A percentile compares a stretch with the other conserved stretches of the same genome.
Conservation (phyloP, 1,284 basidiomycete species). For the Tausonia pullulans region DNA sequence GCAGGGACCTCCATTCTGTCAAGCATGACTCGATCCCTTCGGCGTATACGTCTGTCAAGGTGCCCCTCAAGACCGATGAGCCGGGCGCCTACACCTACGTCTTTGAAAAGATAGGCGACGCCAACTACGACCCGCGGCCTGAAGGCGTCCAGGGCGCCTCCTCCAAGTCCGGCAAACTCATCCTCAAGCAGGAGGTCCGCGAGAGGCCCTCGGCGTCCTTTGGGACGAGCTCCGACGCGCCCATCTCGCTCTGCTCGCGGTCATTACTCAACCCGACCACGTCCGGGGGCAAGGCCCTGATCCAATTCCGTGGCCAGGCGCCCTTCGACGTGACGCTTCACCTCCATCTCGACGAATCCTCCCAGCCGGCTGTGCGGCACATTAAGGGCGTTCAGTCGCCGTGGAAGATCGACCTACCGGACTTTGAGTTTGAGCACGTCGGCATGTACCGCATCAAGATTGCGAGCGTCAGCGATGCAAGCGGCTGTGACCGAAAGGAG, state of each 20-base stretch:
- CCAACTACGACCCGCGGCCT: conserved; percentile 58
- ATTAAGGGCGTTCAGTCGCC: conserved; percentile 47
- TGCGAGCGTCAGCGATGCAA: conserved; percentile 64
- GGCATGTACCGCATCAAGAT: conserved; percentile 65
- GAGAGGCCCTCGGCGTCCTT: conserved; percentile 62
- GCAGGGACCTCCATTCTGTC: neutral
- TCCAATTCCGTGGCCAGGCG: conserved; percentile 59
- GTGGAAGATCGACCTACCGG: conserved; percentile 63
- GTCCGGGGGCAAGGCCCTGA: conserved; percentile 40
- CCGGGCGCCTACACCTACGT: conserved; percentile 73
- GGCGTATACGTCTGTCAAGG: neutral
- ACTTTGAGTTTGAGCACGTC: conserved; percentile 60
- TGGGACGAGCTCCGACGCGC: conserved; percentile 50
- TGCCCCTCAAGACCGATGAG: conserved; percentile 47
- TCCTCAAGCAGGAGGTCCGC: conserved; percentile 68
- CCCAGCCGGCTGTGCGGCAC: conserved; percentile 49
- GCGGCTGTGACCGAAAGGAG: conserved; percentile 46
- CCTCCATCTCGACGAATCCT: conserved; percentile 53
- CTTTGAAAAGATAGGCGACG: conserved; percentile 74
- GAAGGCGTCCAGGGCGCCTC: conserved; percentile 35
- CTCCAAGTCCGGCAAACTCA: conserved; percentile 37
- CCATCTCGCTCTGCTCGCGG: conserved; percentile 58
- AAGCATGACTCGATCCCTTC: neutral
- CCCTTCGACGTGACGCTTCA: conserved; percentile 66
- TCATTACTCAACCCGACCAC: conserved; percentile 28